Conservation (phyloP, 75 land plant species). For the Adiantum capillusveneris region DNA sequence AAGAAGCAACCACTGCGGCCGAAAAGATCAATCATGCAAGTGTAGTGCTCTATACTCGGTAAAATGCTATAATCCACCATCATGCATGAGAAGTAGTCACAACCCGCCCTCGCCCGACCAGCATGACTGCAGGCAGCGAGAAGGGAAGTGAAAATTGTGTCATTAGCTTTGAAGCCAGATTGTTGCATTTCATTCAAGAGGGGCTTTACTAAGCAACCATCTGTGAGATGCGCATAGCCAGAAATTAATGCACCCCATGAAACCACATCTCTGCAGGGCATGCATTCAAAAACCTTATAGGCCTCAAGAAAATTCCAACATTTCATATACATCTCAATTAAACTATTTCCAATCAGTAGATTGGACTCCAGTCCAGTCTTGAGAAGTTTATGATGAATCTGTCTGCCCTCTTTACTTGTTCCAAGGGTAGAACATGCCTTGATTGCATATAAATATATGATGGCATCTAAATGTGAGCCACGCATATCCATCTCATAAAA, state of each 20-base stretch:
- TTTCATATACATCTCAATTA: constrained; percentile 23
- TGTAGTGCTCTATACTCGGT: constrained; percentile 16
- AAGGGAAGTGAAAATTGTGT: constrained; percentile 9
- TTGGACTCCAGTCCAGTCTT: constrained; percentile 1
- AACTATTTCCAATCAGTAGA: not conserved
- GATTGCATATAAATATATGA: not conserved
- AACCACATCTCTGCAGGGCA: constrained; percentile 9
- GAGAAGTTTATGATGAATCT: constrained; percentile 6
- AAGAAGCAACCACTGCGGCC: constrained; percentile 16
- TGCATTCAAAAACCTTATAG: constrained; percentile 10
- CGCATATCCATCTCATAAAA: not conserved
- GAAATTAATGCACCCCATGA: constrained; percentile 21
- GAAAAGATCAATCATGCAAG: constrained; percentile 28
- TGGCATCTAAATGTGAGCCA: not conserved
- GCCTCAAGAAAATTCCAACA: constrained; percentile 14
- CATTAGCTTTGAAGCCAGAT: constrained; percentile 10
- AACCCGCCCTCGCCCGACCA: constrained; percentile 11
- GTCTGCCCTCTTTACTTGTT: constrained; percentile 1
- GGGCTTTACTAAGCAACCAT: constrained; percentile 10
- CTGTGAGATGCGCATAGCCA: constrained; percentile 14
- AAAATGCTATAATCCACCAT: constrained; percentile 13
- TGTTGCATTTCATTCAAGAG: constrained; percentile 17
- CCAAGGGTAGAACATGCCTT: constrained; percentile 8
- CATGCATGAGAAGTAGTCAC: constrained; percentile 20
- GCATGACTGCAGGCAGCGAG: constrained; percentile 22